Conservation (phyloP, 768 basidiomycete genomes). For the Tephrocybe sp. region DNA sequence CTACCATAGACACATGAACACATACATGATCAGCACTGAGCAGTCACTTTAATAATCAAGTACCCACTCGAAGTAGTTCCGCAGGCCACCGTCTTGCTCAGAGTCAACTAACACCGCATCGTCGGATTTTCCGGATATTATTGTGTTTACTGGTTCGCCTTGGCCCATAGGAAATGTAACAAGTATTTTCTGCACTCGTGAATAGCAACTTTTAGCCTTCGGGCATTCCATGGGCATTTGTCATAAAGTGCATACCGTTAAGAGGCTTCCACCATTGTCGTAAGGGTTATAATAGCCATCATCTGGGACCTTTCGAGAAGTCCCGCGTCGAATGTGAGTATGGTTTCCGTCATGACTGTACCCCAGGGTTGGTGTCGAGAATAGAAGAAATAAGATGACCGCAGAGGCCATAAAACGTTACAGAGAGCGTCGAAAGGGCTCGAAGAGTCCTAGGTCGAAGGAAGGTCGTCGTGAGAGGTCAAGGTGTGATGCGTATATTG, state of each 20-base stretch:
- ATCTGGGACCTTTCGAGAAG: slow-evolving; percentile 41
- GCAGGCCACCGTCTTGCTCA: slow-evolving; percentile 65
- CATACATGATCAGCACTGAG: too few relatives aligned
- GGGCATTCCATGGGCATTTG: not conserved
- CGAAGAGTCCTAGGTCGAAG: not conserved
- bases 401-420: slow-evolving; percentile 14
- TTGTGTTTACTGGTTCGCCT: slow-evolving; percentile 85
- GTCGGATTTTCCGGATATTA: slow-evolving; percentile 79
- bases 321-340: slow-evolving; percentile 11
- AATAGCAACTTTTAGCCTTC: not conserved
- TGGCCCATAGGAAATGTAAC: slow-evolving; percentile 68
- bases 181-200: slow-evolving; percentile 42
- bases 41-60: too few relatives aligned
- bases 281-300: slow-evolving; percentile 63
- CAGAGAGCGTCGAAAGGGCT: not conserved
- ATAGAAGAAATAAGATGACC: slow-evolving; percentile 28
- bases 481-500: not conserved
- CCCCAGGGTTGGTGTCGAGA: slow-evolving; percentile 27
- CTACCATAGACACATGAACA: slow-evolving; percentile 31
- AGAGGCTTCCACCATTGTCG: slow-evolving; percentile 60
- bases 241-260: slow-evolving; percentile 56
- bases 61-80: slow-evolving; percentile 83
- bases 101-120: slow-evolving; percentile 61
- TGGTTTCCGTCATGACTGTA: slow-evolving; percentile 9
- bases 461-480: slow-evolving; percentile 1